Evolutionary conservation across 129 eudicot species (phyloP), one percentile per base, ranked within the genome.

Genomic region (Gnaphalium uliginosum): DNA sequence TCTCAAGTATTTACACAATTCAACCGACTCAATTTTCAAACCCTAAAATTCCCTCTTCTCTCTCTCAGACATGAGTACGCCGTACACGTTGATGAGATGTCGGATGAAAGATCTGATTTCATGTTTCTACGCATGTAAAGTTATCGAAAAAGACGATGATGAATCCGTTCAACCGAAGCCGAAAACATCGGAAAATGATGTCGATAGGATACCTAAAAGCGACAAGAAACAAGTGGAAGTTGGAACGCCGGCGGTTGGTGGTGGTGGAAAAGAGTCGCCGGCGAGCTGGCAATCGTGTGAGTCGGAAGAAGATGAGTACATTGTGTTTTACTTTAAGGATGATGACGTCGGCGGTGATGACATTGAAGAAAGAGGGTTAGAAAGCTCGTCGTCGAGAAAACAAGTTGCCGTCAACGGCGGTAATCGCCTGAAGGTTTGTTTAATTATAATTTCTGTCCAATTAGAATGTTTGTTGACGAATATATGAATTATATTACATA

Each of bases 271-370:
- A 22, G 94, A 86, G 65, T 76, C 81, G 6, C 71, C 81, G 5
- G 53, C 81, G 29, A 77, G 71, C 57, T 71, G 88, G 85, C 85
- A 86, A 14, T 64, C 86, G 33, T 76, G 81, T 68, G 82, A 80
- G 24, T 78, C 81, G 30, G 84, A 83, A 17, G 91, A 92, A 41
- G 93, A 92, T n/a, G 93, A 92, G 29, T 92, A 89, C 32, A 87
- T 89, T 21, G 93, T 87, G n/a, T 92, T 92, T 76, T 84, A 85
- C 81, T 92, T 92, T 37, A 72, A 72, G 64, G 90, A 89, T 15
- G 87, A 87, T 50, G 87, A 88, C 21, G 15, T 35, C 10, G 88
- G 33, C 5, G 83, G 85, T 15, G 81, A 84, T 24, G 79, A 83
- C 43, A 74, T 85, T 15, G 75, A 78, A 66, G 92, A 81, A 23